Evolutionary conservation across 331 rosid genomes (phyloP).

Genomic region (Malus hybrid): DNA sequence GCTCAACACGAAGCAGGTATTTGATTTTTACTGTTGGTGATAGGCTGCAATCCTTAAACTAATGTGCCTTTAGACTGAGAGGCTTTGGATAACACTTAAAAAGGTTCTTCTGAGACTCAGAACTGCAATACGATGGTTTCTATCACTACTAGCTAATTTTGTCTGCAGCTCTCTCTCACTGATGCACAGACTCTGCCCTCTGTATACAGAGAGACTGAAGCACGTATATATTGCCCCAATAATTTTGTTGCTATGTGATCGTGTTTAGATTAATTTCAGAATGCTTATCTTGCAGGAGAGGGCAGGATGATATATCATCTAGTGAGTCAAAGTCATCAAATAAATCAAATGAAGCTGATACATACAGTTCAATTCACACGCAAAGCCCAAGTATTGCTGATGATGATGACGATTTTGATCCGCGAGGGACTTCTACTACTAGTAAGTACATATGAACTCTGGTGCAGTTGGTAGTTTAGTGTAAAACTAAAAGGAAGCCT

Average conservation of each 20-base stretch:
- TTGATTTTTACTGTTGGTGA: neutral
- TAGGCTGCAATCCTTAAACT: constrained; percentile 13
- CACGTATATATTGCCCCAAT: constrained; percentile 1
- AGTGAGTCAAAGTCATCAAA: constrained; percentile 42
- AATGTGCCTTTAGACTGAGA: neutral
- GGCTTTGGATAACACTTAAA: neutral
- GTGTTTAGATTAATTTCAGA: constrained; percentile 17
- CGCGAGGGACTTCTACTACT: constrained; percentile 71
- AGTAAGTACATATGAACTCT: constrained; percentile 46
- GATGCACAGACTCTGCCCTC: neutral
- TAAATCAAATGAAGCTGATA: constrained; percentile 35
- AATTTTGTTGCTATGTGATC: constrained; percentile 4
- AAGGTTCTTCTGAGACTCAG: neutral
- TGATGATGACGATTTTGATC: constrained; percentile 73
- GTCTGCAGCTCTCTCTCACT: neutral
- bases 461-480: constrained; percentile 1
- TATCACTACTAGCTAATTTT: neutral
- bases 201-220: neutral
- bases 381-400: constrained; percentile 39
- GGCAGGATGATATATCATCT: constrained; percentile 32
- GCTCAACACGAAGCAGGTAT: constrained; percentile 44
- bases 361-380: constrained; percentile 35
- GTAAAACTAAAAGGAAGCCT: neutral
- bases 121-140: neutral
- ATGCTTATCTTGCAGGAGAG: constrained; percentile 49